These are phyloP conservation scores for Vitis labrusca DNA, from an alignment of 164 flowering plant species.

Conservation along the genomic window DNA sequence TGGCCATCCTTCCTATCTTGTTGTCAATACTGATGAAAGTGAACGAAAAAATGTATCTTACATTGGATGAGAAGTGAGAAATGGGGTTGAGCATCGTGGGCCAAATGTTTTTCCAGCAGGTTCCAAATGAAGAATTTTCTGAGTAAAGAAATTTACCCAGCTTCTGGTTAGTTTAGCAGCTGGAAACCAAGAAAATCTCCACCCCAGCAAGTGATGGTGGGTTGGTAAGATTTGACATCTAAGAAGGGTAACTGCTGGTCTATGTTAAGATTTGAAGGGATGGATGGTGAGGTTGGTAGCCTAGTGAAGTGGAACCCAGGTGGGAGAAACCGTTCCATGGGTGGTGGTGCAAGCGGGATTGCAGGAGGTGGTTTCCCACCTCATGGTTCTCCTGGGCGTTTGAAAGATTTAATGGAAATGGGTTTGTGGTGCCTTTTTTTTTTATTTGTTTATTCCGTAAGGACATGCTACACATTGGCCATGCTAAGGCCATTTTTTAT, in stretches of 20 bases:
- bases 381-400: too few relatives aligned
- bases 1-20: constrained; percentile 95
- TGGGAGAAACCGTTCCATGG: too few relatives aligned
- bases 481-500: too few relatives aligned
- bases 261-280: constrained; percentile 57
- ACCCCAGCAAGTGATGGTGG: not conserved
- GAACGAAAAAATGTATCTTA: constrained; percentile 61
- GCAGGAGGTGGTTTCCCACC: too few relatives aligned
- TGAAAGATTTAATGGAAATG: too few relatives aligned
- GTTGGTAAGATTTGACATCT: constrained; percentile 6
- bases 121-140: constrained; percentile 40
- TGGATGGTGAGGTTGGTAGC: constrained; percentile 77
- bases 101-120: constrained; percentile 36
- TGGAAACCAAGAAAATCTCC: not conserved
- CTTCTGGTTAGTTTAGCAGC: constrained; percentile 51
- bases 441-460: too few relatives aligned
- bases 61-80: constrained; percentile 59
- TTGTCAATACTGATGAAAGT: constrained; percentile 99
- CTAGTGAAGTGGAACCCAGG: not conserved
- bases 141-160: constrained; percentile 25
- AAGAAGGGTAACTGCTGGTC: constrained; percentile 30
- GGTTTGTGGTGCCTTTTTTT: too few relatives aligned
- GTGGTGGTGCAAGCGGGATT: too few relatives aligned
- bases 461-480: too few relatives aligned
- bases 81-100: constrained; percentile 47